Base-by-base conservation (phyloP, 345 rosid genomes). In the Lumnitzera littorea region DNA sequence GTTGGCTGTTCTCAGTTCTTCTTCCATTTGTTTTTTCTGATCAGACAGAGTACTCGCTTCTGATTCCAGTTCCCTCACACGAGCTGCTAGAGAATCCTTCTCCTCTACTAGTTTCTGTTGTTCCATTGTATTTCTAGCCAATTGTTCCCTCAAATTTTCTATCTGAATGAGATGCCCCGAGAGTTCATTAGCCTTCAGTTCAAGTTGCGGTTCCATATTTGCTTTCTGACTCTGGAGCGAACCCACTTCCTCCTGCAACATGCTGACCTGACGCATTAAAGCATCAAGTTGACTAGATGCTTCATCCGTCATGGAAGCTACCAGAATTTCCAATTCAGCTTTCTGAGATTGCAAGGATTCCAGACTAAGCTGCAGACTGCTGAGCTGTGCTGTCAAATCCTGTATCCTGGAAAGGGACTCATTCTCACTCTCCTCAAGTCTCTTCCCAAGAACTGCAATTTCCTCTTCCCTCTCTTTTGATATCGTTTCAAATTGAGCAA, bases 321-420 rank as follows among this genome's bases (percentile, higher is more conserved):
- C 73, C 59, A 71, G 79, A 69, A 72, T 86, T 74, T 89, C 95
- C 78, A 89, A 64, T 68, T 86, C 84, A 57, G 74, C 68, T 48
- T 83, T 91, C 71, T 83, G 72, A 48, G 61, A 55, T 36, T 57
- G 67, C 62, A 75, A 53, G 15, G 79, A 72, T 62, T 74, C 83
- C 69, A 80, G 48, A 31, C 72, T 80, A 46, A 58, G 68, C 56
- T 71, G 72, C 68, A 82, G 66, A 64, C 61, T 62, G 54, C 78
- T 68, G 27, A 83, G 27, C 69, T 78, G 85, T 47, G 53, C 60
- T 23, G 76, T 80, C 86, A 88, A 75, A 54, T 73, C 84, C 72
- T 83, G 88, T 17, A 50, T 63, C 71, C 69, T 76, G 46, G 84
- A 80, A 53, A 71, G 69, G 13, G 83, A 79, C 74, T 81, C 81